phyloP scores from a whole-genome alignment of 78 protist genomes.

The Dictyostelium intermedium region DNA sequence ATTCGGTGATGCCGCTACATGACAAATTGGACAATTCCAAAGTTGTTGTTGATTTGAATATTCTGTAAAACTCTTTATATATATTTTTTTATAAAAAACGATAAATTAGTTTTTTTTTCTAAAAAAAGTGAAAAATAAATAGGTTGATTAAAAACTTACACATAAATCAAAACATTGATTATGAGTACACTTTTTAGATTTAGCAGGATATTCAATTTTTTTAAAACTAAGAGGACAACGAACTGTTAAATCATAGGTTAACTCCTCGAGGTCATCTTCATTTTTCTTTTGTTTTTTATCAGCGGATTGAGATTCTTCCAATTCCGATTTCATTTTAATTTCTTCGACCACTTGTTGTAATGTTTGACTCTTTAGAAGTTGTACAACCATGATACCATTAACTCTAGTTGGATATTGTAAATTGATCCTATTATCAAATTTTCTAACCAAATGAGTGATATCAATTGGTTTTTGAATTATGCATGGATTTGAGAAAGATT shows the following conservation, averaged over 20 bases:
- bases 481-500: slow-evolving; percentile 11
- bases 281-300: background rate
- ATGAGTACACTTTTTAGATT: slow-evolving; percentile 21
- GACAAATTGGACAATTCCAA: slow-evolving; percentile 59
- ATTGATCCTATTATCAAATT: background rate
- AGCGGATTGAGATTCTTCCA: background rate
- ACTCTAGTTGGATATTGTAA: background rate
- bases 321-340: background rate
- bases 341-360: background rate
- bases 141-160: background rate
- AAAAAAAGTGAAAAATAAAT: too few relatives aligned
- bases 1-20: background rate
- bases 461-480: slow-evolving; percentile 28
- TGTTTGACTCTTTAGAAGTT: background rate
- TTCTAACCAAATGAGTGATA: slow-evolving; percentile 10
- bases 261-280: slow-evolving; percentile 38
- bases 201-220: slow-evolving; percentile 12
- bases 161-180: slow-evolving; percentile 42
- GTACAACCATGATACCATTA: slow-evolving; percentile 1
- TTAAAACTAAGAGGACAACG: slow-evolving; percentile 32
- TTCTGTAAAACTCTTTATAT: background rate
- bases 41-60: slow-evolving; percentile 56
- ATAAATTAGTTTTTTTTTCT: background rate
- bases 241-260: slow-evolving; percentile 1
- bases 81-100: background rate